Base-by-base conservation (phyloP, 768 basidiomycete species). In the Russula sp. region DNA sequence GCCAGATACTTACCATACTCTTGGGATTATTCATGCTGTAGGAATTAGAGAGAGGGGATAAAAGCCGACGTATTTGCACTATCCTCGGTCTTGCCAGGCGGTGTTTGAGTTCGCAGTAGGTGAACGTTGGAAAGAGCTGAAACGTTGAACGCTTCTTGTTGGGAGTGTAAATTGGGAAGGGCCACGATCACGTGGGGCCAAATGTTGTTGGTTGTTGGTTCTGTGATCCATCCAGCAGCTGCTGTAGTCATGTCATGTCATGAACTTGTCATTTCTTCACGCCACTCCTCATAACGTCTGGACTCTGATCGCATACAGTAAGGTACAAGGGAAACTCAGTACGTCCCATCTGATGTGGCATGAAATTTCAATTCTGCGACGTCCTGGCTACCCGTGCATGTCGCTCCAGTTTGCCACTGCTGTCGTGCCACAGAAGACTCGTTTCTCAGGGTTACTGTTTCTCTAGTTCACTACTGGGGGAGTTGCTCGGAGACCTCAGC, bases 21-120 rank as follows among this genome's bases (percentile, higher is more conserved):
- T 28, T 65, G 20, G 64, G 64, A 28, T 65, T 65, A 61, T 65
- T 65, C 64, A 65, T 65, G 18, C 1, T 22, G 40, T 2, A n/a
- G n/a, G 11, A 5, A 18, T 16, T 9, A 26, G 36, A 59, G 16
- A 16, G 28, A 10, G n/a, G 16, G 2, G 2, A 9, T 22, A n/a
- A 36, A 22, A 30, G 5, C 3, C 6, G 38, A 34, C 11, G 38
- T 38, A 34, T 34, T 18, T 18, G 8, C 16, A 8, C 18, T 42
- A 20, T 42, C 18, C 42, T 7, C 18, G 1, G 18, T 36, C 36
- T 36, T 36, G 11, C 36, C 11, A 14, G 13, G 36, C 11, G 4
- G 36, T 14, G 13, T 36, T 36, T 13, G 11, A 36, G 34, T 13
- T 36, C 13, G 36, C 3, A 5, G 36, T 36, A 13, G 3, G 13